A percentile compares a stretch with the other conserved stretches of the same genome.
phyloP scores from a whole-genome alignment of 2,329 filamentous ascomycete genomes.

The Westerdykella aurantiaca region DNA sequence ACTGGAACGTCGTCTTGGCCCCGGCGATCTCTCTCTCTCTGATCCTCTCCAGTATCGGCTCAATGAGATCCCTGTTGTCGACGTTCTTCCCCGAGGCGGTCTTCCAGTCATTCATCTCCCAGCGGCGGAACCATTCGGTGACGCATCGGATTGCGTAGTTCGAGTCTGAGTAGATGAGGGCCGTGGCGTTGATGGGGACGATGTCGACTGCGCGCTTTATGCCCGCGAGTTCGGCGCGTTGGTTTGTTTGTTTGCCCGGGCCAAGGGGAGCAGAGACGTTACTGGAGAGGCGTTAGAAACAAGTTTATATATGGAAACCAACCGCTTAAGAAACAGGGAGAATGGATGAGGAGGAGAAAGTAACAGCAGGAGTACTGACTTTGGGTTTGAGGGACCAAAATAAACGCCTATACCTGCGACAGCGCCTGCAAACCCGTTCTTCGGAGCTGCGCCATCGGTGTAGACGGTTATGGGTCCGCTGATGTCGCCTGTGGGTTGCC shows the following conservation, averaged over 20 bases:
- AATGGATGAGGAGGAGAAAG: slow-evolving; percentile 2
- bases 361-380: slow-evolving; percentile 37
- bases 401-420: slow-evolving; percentile 59
- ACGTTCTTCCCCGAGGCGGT: slow-evolving; percentile 66
- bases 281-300: slow-evolving; percentile 33
- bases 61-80: slow-evolving; percentile 80
- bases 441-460: slow-evolving; percentile 58
- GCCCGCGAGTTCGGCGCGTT: slow-evolving; percentile 90
- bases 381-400: slow-evolving; percentile 54
- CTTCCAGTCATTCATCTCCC: slow-evolving; percentile 72
- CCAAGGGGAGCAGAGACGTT: slow-evolving; percentile 71
- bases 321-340: slow-evolving; percentile 2
- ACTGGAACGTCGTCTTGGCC: slow-evolving; percentile 65
- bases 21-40: slow-evolving; percentile 55
- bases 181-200: slow-evolving; percentile 59
- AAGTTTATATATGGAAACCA: neutral
- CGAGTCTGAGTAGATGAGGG: slow-evolving; percentile 83
- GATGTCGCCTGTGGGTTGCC: slow-evolving; percentile 39
- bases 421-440: slow-evolving; percentile 52
- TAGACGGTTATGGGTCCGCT: slow-evolving; percentile 53
- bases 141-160: slow-evolving; percentile 87
- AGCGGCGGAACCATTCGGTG: slow-evolving; percentile 73
- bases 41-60: slow-evolving; percentile 64
- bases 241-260: slow-evolving; percentile 79
- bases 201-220: slow-evolving; percentile 77